phyloP scores from a whole-genome alignment of 2,329 filamentous ascomycete genomes.

The Fusarium tjaetaba region DNA sequence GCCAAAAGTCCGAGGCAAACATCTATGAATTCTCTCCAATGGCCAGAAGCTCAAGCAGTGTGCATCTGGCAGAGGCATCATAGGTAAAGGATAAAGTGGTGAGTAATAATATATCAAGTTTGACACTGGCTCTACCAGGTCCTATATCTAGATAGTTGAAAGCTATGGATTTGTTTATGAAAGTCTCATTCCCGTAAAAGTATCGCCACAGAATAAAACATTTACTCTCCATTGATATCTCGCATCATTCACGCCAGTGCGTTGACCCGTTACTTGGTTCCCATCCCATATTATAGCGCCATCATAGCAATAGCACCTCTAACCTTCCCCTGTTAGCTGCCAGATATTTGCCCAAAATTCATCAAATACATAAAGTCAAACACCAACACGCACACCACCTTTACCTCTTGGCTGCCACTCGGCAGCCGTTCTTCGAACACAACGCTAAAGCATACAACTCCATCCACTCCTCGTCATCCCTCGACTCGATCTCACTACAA shows the following conservation, averaged over 20 bases:
- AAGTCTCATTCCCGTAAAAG: neutral
- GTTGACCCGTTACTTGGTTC: neutral
- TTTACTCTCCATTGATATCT: neutral
- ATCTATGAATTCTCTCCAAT: neutral
- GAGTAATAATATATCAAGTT: neutral
- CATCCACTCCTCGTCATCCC: slow-evolving; percentile 46
- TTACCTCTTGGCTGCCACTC: slow-evolving; percentile 31
- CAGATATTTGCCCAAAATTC: neutral
- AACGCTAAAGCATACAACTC: slow-evolving; percentile 49
- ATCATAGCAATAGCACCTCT: neutral
- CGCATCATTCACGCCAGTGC: neutral
- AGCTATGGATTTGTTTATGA: neutral
- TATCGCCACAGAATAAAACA: neutral
- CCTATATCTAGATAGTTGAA: neutral
- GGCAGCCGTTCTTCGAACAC: slow-evolving; percentile 48
- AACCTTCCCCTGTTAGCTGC: neutral
- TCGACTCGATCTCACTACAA: slow-evolving; percentile 43
- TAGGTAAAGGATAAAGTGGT: too few species aligned
- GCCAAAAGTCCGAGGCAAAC: neutral
- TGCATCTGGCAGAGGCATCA: neutral
- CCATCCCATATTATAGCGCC: neutral
- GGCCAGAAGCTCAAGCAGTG: too few species aligned
- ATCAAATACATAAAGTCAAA: neutral
- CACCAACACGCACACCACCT: neutral
- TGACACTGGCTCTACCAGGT: too few species aligned